Evolutionary conservation across 2,329 filamentous ascomycete genomes (phyloP).

Genomic region (Aureobasidium sp.): DNA sequence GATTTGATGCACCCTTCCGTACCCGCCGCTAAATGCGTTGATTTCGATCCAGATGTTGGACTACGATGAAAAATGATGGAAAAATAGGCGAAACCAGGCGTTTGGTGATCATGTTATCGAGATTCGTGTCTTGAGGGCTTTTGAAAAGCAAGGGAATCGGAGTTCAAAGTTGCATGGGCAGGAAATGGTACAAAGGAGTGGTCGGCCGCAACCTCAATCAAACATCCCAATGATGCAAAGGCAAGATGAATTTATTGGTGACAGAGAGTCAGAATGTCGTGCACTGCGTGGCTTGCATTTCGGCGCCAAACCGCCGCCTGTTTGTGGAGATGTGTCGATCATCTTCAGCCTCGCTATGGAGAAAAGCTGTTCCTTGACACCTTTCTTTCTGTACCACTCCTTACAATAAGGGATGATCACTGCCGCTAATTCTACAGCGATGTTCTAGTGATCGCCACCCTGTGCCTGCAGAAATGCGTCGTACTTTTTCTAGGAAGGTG

Average conservation of each 20-base stretch:
- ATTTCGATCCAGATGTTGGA: neutral
- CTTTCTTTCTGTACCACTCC: slow-evolving; percentile 2
- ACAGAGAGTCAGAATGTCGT: neutral
- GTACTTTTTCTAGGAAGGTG: too few relatives aligned
- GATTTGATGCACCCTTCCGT: slow-evolving; percentile 43
- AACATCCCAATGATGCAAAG: neutral
- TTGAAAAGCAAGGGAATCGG: neutral
- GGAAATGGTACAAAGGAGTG: neutral
- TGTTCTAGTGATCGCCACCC: too few relatives aligned
- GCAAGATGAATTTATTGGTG: neutral
- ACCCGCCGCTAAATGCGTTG: neutral
- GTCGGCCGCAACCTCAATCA: neutral
- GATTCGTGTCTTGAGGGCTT: neutral
- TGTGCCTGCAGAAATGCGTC: too few relatives aligned
- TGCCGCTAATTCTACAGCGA: neutral
- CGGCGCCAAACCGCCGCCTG: neutral
- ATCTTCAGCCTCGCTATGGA: neutral
- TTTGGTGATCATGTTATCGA: neutral
- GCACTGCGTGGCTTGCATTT: neutral
- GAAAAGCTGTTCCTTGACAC: neutral
- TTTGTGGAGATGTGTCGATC: slow-evolving; percentile 5
- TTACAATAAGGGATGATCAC: neutral
- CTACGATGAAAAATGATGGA: neutral
- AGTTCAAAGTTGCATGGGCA: neutral
- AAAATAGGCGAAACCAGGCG: neutral